Base-by-base conservation (phyloP, 768 basidiomycete species). In the Sarcomyxa edulis region DNA sequence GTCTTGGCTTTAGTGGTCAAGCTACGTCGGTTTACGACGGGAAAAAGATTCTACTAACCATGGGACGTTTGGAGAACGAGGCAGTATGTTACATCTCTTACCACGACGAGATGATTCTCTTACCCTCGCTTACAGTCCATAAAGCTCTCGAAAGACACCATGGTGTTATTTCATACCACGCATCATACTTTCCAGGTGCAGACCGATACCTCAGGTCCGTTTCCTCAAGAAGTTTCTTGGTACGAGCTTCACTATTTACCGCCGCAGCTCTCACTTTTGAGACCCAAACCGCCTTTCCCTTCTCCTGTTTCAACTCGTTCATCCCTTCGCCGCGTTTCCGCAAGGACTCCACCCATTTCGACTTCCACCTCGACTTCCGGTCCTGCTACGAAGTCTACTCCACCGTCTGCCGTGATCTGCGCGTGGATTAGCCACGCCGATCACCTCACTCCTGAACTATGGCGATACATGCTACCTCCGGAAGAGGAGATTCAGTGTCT, bases 11-110 rank as follows among this genome's bases (percentile, higher is more conserved):
- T 18, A 18, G 29, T 3, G 49, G 47, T 0, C 23, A 40, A 7
- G 55, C 50, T 1, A 40, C 40, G 5, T 31, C 54, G 10, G 45
- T 58, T 0, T 55, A 50, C 28, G 41, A 40, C 8, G 58, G 55
- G 7, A 45, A 44, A 32, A 52, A 55, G 32, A 56, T 61, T 7
- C 20, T 61, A 10, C 38, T 61, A 10, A 42, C 49, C 1, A 34
- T 42, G 25, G 38, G 50, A 10, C 45, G 41, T 2, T 18, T 39
- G 7, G 10, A 36, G n/a, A n/a, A n/a, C n/a, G n/a, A n/a, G n/a
- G n/a, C n/a, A n/a, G n/a, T n/a, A n/a, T n/a, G n/a, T n/a, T n/a
- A n/a, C n/a, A n/a, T n/a, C n/a, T n/a, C n/a, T n/a, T n/a, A n/a
- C n/a, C n/a, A n/a, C n/a, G n/a, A n/a, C n/a, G n/a, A 34, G 33